Conservation (phyloP, 129 eudicot genomes). For the Flaveria linearis region DNA sequence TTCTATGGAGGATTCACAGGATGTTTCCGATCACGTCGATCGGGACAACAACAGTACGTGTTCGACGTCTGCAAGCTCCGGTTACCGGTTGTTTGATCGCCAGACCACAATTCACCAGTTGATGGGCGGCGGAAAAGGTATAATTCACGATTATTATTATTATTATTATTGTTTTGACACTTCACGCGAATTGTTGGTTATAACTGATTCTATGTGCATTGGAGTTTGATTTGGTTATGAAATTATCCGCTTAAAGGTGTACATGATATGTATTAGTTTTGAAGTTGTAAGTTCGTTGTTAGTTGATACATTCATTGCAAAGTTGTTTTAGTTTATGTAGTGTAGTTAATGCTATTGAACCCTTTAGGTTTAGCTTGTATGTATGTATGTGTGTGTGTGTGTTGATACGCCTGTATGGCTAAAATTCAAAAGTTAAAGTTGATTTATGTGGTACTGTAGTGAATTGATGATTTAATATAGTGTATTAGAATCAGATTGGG, state of each 20-base stretch:
- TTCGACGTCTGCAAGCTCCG: constrained; percentile 59
- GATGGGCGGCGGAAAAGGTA: constrained; percentile 97
- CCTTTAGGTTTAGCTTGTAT: neutral
- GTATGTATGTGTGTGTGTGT: neutral
- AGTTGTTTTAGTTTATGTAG: constrained; percentile 4
- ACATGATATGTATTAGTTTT: neutral
- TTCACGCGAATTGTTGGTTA: neutral
- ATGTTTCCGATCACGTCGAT: constrained; percentile 31
- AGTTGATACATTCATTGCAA: neutral
- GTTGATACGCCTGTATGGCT: neutral
- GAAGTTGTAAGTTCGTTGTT: neutral
- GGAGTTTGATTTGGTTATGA: constrained; percentile 4
- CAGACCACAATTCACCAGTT: constrained; percentile 67
- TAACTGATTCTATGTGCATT: constrained; percentile 5
- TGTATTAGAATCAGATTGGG: neutral
- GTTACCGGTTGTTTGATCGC: constrained; percentile 65
- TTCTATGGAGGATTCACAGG: constrained; percentile 38
- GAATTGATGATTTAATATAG: neutral
- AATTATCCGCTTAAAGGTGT: neutral
- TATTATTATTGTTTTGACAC: neutral
- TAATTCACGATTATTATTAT: neutral
- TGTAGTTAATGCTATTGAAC: neutral
- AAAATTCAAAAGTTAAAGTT: neutral
- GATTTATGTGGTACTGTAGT: neutral
- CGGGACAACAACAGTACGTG: constrained; percentile 28